These are phyloP conservation scores for Apiotrichum siamense DNA, from an alignment of 1,284 basidiomycete species.

Conservation along the genomic window DNA sequence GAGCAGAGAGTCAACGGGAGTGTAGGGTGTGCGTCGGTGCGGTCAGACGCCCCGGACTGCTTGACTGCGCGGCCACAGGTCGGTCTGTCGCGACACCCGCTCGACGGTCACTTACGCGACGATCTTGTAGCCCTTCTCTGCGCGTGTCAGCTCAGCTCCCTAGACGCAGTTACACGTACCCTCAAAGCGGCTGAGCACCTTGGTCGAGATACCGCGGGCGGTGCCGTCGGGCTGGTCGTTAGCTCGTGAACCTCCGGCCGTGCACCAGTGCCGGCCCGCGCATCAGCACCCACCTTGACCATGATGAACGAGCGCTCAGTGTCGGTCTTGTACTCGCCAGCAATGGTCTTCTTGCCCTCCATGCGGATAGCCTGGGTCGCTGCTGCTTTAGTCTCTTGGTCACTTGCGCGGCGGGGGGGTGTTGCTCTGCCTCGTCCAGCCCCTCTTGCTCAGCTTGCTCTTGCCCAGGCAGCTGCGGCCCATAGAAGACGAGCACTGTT, in stretches of 20 bases:
- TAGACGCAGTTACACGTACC: slow-evolving; percentile 15
- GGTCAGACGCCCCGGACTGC: background rate
- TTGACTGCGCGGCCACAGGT: background rate
- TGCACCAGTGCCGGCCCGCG: background rate
- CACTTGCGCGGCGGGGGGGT: too few relatives aligned
- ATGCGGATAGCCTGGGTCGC: slow-evolving; percentile 25
- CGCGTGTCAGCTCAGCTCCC: background rate
- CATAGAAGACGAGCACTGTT: too few relatives aligned
- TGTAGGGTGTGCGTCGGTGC: background rate
- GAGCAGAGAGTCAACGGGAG: background rate
- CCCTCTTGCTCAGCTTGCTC: too few relatives aligned
- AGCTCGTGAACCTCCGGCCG: background rate
- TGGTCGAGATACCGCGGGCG: slow-evolving; percentile 41
- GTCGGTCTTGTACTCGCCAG: slow-evolving; percentile 48
- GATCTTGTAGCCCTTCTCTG: slow-evolving; percentile 45
- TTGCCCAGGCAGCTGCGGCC: too few relatives aligned
- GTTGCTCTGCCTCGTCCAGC: background rate
- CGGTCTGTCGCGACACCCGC: too few relatives aligned
- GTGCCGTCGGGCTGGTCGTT: slow-evolving; percentile 40
- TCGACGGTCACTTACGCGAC: slow-evolving; percentile 41
- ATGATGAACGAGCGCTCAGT: slow-evolving; percentile 50
- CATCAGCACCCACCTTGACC: slow-evolving; percentile 24
- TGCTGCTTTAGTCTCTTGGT: slow-evolving; percentile 4
- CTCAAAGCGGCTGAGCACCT: slow-evolving; percentile 43
- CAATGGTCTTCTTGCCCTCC: slow-evolving; percentile 47